Evolutionary conservation across 1,139 yeast species (phyloP).

Genomic region (Blastobotrys capitulatus): DNA sequence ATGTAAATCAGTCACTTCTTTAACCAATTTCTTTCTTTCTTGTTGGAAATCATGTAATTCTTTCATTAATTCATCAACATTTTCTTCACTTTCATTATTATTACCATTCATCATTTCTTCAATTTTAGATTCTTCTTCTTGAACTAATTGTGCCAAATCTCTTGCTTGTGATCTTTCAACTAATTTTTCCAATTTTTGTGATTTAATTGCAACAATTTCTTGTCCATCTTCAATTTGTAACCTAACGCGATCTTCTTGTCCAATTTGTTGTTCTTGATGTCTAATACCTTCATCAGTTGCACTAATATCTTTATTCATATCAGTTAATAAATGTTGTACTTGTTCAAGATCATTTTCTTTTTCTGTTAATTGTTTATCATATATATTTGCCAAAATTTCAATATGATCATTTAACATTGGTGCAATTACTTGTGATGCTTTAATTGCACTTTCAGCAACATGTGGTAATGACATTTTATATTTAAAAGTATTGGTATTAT

Average conservation of each 20-base stretch:
- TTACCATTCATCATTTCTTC: slow-evolving; percentile 25
- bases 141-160: slow-evolving; percentile 45
- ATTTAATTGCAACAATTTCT: slow-evolving; percentile 27
- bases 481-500: background rate
- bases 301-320: slow-evolving; percentile 39
- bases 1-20: slow-evolving; percentile 42
- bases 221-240: slow-evolving; percentile 7
- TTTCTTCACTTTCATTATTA: slow-evolving; percentile 17
- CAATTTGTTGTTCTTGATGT: slow-evolving; percentile 29
- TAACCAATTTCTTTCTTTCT: slow-evolving; percentile 41
- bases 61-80: slow-evolving; percentile 33
- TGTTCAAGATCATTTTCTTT: slow-evolving; percentile 46
- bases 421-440: slow-evolving; percentile 43
- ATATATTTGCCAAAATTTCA: slow-evolving; percentile 50
- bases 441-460: slow-evolving; percentile 46
- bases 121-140: slow-evolving; percentile 41
- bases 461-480: slow-evolving; percentile 17
- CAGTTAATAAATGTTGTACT: slow-evolving; percentile 38
- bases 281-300: slow-evolving; percentile 31
- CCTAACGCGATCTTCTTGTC: slow-evolving; percentile 31
- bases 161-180: slow-evolving; percentile 54
- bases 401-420: slow-evolving; percentile 43
- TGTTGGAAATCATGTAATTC: slow-evolving; percentile 45
- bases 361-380: slow-evolving; percentile 47
- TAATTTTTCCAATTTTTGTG: slow-evolving; percentile 37